Conservation (phyloP, 164 flowering plant species). For the Annona squamosa region DNA sequence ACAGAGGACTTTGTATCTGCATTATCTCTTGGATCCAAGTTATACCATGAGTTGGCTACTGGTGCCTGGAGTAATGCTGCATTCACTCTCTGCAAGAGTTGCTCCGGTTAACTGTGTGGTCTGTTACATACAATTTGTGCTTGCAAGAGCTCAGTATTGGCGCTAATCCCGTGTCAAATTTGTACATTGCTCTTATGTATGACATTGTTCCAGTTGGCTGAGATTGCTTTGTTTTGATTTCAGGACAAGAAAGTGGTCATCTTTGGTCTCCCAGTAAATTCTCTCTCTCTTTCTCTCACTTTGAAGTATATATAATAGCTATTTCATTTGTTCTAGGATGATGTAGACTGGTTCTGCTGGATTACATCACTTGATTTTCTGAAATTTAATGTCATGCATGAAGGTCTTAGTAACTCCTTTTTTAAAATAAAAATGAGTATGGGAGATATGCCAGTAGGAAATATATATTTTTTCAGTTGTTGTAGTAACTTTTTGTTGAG, state of each 20-base stretch:
- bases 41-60: not conserved
- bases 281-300: not conserved
- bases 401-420: too few relatives aligned
- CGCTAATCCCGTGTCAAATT: not conserved
- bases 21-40: not conserved
- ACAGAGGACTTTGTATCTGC: not conserved
- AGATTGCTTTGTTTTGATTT: constrained; percentile 11
- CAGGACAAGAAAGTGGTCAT: constrained; percentile 96
- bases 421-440: too few relatives aligned
- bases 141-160: not conserved
- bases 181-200: not conserved
- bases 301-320: not conserved
- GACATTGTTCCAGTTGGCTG: not conserved
- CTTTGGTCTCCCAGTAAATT: constrained; percentile 96
- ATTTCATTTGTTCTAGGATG: not conserved
- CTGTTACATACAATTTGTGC: not conserved
- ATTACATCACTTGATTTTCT: not conserved
- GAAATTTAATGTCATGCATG: not conserved
- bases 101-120: not conserved
- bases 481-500: not conserved
- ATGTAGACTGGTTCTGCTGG: not conserved
- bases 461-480: not conserved
- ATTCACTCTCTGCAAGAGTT: not conserved
- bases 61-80: not conserved
- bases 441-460: not conserved